Percentiles rank a stretch among this genome's conserved stretches.
Conservation (phyloP, 345 rosid species). For the Gossypium stocksii region DNA sequence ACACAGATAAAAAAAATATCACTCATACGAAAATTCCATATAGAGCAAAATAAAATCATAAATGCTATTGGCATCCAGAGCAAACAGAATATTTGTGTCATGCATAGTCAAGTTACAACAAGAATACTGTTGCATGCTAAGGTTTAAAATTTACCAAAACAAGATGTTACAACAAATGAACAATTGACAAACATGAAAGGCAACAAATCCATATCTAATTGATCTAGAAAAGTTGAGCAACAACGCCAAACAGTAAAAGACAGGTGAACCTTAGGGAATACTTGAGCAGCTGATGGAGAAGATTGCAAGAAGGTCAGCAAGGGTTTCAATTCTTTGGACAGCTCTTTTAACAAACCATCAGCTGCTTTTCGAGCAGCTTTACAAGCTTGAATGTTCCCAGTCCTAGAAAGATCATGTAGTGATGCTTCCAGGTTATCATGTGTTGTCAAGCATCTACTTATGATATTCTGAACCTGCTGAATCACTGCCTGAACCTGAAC, state of each 20-base stretch:
- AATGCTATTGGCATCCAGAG: neutral
- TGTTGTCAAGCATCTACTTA: constrained; percentile 52
- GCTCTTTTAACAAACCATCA: constrained; percentile 73
- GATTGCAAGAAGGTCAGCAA: constrained; percentile 61
- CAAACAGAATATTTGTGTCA: neutral
- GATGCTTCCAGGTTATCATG: constrained; percentile 92
- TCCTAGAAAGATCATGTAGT: constrained; percentile 81
- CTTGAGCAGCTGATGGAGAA: constrained; percentile 62
- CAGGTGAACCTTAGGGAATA: constrained; percentile 63
- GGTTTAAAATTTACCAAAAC: constrained; percentile 2
- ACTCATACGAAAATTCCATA: neutral
- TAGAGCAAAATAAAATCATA: neutral
- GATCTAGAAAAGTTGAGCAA: constrained; percentile 1
- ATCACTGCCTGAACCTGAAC: constrained; percentile 67
- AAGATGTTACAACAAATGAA: neutral
- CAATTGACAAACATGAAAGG: neutral
- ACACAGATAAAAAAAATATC: constrained; percentile 1
- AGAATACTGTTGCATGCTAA: neutral
- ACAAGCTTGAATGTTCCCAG: constrained; percentile 89
- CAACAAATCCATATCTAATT: neutral
- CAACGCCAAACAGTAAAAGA: neutral
- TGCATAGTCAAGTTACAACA: neutral
- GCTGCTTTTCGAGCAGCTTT: constrained; percentile 78
- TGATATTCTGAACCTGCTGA: constrained; percentile 58
- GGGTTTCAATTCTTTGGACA: constrained; percentile 67